Evolutionary conservation across 805 yeast genomes (phyloP).

Genomic region (Cyberlindnera misumaiensis): DNA sequence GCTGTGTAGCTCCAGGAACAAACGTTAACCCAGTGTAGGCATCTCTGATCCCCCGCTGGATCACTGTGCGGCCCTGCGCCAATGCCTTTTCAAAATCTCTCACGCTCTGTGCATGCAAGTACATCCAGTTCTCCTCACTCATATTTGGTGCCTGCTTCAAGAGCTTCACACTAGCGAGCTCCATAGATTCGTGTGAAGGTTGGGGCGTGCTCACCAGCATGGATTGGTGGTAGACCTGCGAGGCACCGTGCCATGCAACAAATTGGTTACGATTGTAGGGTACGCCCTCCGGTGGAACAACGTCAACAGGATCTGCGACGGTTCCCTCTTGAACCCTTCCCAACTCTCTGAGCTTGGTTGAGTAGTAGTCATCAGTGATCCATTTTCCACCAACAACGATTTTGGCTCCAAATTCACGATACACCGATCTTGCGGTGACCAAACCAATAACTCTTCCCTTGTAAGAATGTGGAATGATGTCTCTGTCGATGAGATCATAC

Average conservation of each 20-base stretch:
- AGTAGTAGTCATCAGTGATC: conserved; percentile 86
- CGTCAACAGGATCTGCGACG: conserved; percentile 60
- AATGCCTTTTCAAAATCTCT: conserved; percentile 63
- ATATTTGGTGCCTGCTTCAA: conserved; percentile 20
- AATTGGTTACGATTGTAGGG: conserved; percentile 42
- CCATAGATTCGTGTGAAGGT: conserved; percentile 17
- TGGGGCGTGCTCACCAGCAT: conserved; percentile 4
- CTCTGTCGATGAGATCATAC: conserved; percentile 72
- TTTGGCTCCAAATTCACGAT: conserved; percentile 86
- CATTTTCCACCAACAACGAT: conserved; percentile 74
- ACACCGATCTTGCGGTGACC: conserved; percentile 85
- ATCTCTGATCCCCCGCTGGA: conserved; percentile 61
- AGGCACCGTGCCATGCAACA: conserved; percentile 47
- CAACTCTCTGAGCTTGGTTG: conserved; percentile 38
- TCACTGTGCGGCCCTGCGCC: conserved; percentile 47
- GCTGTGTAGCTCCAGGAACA: conserved; percentile 71
- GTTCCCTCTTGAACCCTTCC: conserved; percentile 69
- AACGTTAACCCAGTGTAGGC: conserved; percentile 79
- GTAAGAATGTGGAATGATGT: conserved; percentile 80
- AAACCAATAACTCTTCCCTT: conserved; percentile 85
- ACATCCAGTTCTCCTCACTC: conserved; percentile 75
- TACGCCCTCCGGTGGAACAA: conserved; percentile 34
- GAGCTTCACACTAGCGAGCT: conserved; percentile 19
- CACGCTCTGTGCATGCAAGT: conserved; percentile 75
- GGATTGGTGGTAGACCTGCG: conserved; percentile 31